Evolutionary conservation across 768 basidiomycete species (phyloP), one percentile per base, ranked within the genome.

Genomic region (Termitomyces sp.): DNA sequence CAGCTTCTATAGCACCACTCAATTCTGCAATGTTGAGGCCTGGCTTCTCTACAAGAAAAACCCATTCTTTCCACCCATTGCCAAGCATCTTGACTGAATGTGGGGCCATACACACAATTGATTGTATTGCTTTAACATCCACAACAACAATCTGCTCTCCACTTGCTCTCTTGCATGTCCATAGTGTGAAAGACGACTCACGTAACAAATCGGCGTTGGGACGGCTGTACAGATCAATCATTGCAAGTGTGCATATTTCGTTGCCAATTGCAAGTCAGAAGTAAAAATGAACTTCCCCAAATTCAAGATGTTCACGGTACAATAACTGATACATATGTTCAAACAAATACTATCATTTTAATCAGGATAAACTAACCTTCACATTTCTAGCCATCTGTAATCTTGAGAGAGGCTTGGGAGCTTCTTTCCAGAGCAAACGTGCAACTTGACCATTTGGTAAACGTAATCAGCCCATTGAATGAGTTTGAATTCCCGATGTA

Each of bases 401-500:
- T 51, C 18, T 43, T 25, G 20, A 50, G 20, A 51, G 33, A 31
- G 49, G 49, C 22, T 43, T 48, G 6, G 3, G 20, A 23, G 20
- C 10, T 33, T 56, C 54, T 29, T 51, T 51, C 66, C 65, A 67
- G 7, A 45, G 16, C 3, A 60, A 66, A 0, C 62, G 42, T 3
- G 62, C 60, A 20, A 66, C 60, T 35, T 68, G 65, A 0, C 66
- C 64, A 48, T 57, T 60, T 0, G 62, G 66, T 10, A 68, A 53
- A 0, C n/a, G 33, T n/a, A 66, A 36, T 0, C 58, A 54, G 65
- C 58, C 65, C 66, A 68, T 5, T 60, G 47, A 22, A 40, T 9
- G 5, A 40, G 13, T 12, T 7, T 62, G 29, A 29, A 29, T 9
- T 9, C 9, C 29, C 29, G 5, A 3, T 29, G 29, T 29, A 4